Conservation (phyloP, 1,284 basidiomycete genomes). For the Tilletia walkeri region DNA sequence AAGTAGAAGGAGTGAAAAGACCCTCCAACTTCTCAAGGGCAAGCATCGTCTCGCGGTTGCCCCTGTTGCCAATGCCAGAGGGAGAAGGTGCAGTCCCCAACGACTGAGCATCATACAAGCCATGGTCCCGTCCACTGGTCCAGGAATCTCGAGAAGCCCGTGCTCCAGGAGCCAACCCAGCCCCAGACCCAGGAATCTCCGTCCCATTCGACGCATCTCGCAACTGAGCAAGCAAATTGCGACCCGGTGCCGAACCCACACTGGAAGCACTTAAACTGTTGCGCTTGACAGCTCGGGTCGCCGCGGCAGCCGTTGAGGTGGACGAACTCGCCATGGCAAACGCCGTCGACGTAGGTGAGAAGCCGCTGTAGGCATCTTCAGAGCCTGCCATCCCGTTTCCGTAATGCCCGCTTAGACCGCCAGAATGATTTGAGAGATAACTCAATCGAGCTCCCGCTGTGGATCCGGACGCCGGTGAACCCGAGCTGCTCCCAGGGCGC, state of each 20-base stretch:
- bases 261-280: slow-evolving; percentile 1
- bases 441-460: not conserved
- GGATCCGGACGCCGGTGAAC: not conserved
- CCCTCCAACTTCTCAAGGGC: slow-evolving; percentile 15
- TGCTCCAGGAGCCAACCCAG: slow-evolving; percentile 6
- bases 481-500: not conserved
- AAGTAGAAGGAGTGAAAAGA: not conserved
- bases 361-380: not conserved
- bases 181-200: not conserved
- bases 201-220: not conserved
- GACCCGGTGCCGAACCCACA: not conserved
- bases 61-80: not conserved
- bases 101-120: not conserved
- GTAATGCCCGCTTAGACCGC: not conserved
- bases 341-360: not conserved
- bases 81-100: not conserved
- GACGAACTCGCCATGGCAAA: not conserved
- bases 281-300: slow-evolving; percentile 11
- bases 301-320: slow-evolving; percentile 8
- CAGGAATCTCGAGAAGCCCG: not conserved
- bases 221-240: slow-evolving; percentile 6
- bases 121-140: slow-evolving; percentile 16
- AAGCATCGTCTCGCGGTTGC: slow-evolving; percentile 16
- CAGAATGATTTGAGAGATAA: not conserved
- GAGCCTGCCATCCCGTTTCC: not conserved